Base-by-base conservation (phyloP, 345 rosid genomes). In the Gossypium sturtianum region DNA sequence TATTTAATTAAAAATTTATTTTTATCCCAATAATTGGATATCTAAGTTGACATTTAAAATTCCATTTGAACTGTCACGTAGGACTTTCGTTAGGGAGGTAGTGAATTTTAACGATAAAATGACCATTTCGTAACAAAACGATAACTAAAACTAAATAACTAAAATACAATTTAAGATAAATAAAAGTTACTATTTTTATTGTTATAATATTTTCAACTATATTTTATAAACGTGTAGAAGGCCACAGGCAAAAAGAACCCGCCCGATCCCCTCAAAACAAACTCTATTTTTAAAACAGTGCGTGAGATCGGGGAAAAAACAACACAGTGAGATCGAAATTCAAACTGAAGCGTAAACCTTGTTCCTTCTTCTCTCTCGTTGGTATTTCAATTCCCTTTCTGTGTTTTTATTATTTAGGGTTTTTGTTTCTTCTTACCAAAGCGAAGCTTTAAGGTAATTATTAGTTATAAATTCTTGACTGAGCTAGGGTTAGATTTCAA, bases 81-180 rank as follows among this genome's bases (percentile, higher is more conserved):
- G 0, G 0, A 27, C 0, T 27, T 29, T 0, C 0, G 0, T 0
- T 29, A 3, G 1, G 0, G 1, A 29, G 0, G 0, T 4, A 0
- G 0, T 0, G 0, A 0, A 4, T 29, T 29, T 29, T 29, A 4
- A 29, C 0, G 5, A 0, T 4, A 29, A 0, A 29, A 0, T 29
- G 0, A 29, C 0, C 0, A 29, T 0, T 4, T 29, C 0, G 0
- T 3, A 29, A 29, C 0, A 29, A 4, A 29, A 29, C 0, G 0
- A 29, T 29, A 1, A 29, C 0, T 29, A 29, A 29, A 29, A 29
- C 0, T 4, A 29, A 29, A 29, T 29, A 29, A 29, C 0, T 29
- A 29, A 29, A 29, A 29, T 27, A 27, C 2, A 27, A 27, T 27
- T 0, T 2, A 27, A 27, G 0, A 2, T 0, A 27, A 27, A 27